These are phyloP conservation scores for Lentinus polychrous DNA, from an alignment of 1,284 basidiomycete genomes.

Conservation along the genomic window DNA sequence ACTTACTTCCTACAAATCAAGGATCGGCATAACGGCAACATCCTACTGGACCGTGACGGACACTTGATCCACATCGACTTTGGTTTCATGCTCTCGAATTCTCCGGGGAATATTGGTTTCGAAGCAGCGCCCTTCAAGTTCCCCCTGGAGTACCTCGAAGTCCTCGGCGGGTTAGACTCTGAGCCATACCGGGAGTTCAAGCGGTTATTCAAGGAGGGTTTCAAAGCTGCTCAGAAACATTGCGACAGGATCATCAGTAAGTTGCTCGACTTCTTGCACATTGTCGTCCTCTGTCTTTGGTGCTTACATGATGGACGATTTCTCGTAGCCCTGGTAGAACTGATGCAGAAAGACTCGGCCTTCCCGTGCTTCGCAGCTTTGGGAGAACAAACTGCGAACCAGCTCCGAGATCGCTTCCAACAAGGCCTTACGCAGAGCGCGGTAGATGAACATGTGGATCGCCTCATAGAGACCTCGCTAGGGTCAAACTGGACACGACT, in stretches of 20 bases:
- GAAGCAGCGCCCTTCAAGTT: slow-evolving; percentile 99
- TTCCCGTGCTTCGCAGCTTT: slow-evolving; percentile 90
- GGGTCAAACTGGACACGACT: slow-evolving; percentile 91
- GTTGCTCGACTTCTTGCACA: slow-evolving; percentile 24
- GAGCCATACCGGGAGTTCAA: slow-evolving; percentile 83
- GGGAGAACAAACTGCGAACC: slow-evolving; percentile 85
- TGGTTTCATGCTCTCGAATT: slow-evolving; percentile 96
- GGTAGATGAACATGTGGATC: slow-evolving; percentile 85
- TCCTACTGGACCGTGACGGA: slow-evolving; percentile 91
- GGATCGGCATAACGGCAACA: slow-evolving; percentile 98
- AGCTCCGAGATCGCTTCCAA: slow-evolving; percentile 91
- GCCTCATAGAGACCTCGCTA: slow-evolving; percentile 80
- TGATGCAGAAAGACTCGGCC: slow-evolving; percentile 96
- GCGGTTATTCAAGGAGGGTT: slow-evolving; percentile 85
- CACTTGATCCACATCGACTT: slow-evolving; percentile 97
- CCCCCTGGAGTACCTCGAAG: slow-evolving; percentile 91
- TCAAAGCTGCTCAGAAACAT: slow-evolving; percentile 91
- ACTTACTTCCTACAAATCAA: slow-evolving; percentile 98
- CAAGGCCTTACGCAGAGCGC: slow-evolving; percentile 83
- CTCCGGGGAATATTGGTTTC: slow-evolving; percentile 96
- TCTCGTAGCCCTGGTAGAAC: slow-evolving; percentile 75
- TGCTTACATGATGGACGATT: neutral
- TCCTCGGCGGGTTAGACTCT: slow-evolving; percentile 83
- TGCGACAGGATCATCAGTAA: slow-evolving; percentile 93
- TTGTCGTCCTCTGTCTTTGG: neutral